Base-by-base conservation (phyloP, 2,329 filamentous ascomycete genomes). In the Mycogone perniciosa region DNA sequence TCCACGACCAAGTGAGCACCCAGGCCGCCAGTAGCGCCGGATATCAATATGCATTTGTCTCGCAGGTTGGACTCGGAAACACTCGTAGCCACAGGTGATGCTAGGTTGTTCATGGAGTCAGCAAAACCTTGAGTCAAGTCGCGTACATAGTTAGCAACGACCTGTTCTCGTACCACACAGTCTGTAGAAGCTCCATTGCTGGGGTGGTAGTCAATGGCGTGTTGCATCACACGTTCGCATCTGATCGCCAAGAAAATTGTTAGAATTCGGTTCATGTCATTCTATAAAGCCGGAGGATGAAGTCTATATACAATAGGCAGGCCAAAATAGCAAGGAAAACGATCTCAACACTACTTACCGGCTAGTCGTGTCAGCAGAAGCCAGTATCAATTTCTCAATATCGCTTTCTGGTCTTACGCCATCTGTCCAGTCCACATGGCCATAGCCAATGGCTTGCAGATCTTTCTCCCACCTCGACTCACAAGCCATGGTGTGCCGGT, bases 1-100 rank as follows among this genome's bases (percentile, higher is more conserved):
- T 62, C 39, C 1, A 52, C 47, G 3, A 68, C 67, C 1, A 73
- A 48, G 51, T 74, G 67, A 0, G 58, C 41, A 1, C 71, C 72
- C 0, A 74, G 58, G 44, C 68, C 67, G 2, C 71, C 71, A 0
- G 69, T 62, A 0, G 64, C 65, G 5, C 71, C 70, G 1, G 71
- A 73, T 4, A 75, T 58, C 2, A 72, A 52, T 1, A 74, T 38
- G 31, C 44, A 42, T 26, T 47, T 51, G 8, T 39, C 40, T 5
- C 40, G 31, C 30, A 9, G 8, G 11, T 11, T 33, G 10, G 9
- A 31, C 9, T 10, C 11, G 4, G 31, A 9, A 33, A 35, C 33
- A 8, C 33, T 35, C 33, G 11, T 7, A 7, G 33, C 33, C 11
- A 11, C 13, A 7, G n/a, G 8, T 7, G 10, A 26, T 35, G 38